These are phyloP conservation scores for Ophiostoma novo-ulmi DNA, from an alignment of 2,329 filamentous ascomycete species.

Conservation along the genomic window DNA sequence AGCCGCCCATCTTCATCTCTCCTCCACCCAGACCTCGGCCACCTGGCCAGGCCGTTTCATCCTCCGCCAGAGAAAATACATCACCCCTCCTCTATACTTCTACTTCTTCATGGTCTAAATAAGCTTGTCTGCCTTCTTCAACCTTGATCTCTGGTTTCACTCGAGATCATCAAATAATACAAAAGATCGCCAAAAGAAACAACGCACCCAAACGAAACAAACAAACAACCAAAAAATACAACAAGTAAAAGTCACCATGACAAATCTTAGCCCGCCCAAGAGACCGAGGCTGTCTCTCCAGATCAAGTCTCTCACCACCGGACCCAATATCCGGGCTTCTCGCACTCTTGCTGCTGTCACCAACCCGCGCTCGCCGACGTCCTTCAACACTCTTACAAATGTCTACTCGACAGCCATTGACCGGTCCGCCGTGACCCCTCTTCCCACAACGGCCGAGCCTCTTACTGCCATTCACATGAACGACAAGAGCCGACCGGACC, in stretches of 20 bases:
- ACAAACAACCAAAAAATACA: background rate
- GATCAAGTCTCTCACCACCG: slow-evolving; percentile 40
- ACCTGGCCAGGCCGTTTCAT: background rate
- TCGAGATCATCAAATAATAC: background rate
- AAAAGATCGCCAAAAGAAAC: background rate
- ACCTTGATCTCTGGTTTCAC: background rate
- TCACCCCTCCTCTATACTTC: background rate
- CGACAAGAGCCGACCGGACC: slow-evolving; percentile 22
- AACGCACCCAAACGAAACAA: background rate
- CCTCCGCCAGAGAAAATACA: background rate
- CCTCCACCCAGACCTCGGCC: slow-evolving; percentile 32
- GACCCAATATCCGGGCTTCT: slow-evolving; percentile 38
- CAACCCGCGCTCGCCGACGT: slow-evolving; percentile 55
- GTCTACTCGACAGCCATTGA: slow-evolving; percentile 60
- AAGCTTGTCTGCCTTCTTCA: background rate
- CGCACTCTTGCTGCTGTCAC: slow-evolving; percentile 44
- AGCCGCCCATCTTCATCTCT: slow-evolving; percentile 6
- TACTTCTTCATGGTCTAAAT: background rate
- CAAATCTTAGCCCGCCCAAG: slow-evolving; percentile 37
- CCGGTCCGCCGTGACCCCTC: slow-evolving; percentile 50
- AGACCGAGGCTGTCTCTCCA: slow-evolving; percentile 51
- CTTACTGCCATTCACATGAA: slow-evolving; percentile 40
- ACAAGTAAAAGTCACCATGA: slow-evolving; percentile 15
- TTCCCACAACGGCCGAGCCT: slow-evolving; percentile 31
- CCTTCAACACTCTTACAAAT: slow-evolving; percentile 63